Percentiles rank a stretch among this genome's conserved stretches.
phyloP scores from a whole-genome alignment of 148 eudicot species.

The Fagopyrum homotropicum region DNA sequence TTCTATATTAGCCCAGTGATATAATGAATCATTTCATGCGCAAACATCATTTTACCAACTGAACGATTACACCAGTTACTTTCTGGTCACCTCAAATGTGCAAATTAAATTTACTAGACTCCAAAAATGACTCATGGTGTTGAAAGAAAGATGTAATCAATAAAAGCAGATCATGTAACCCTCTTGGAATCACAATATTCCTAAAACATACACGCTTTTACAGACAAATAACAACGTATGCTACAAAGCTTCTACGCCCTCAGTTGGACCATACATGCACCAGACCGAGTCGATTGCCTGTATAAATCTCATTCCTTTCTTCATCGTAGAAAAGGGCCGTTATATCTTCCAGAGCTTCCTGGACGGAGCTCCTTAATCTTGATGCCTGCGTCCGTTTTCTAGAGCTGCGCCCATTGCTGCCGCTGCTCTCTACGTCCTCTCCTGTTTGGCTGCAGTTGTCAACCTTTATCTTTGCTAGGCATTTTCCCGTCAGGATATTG shows the following conservation, averaged over 20 bases:
- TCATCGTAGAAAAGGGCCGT: no score
- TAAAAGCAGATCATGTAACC: neutral
- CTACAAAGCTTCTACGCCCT: neutral
- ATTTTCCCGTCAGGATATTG: slow-evolving; percentile 86
- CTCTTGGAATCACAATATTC: neutral
- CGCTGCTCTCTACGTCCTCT: slow-evolving; percentile 20
- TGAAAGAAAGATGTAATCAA: no score
- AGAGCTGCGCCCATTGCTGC: slow-evolving; percentile 30
- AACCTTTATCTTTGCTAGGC: slow-evolving; percentile 78
- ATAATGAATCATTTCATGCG: no score
- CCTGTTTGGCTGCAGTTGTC: slow-evolving; percentile 33
- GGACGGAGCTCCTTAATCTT: slow-evolving; percentile 47
- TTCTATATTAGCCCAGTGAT: no score
- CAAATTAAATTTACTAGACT: no score
- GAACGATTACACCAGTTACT: no score
- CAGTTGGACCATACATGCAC: slow-evolving; percentile 93
- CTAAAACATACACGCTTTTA: neutral
- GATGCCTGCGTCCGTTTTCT: slow-evolving; percentile 41
- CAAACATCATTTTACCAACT: no score
- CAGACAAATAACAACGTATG: neutral
- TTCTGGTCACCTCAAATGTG: no score
- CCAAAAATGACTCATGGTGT: no score
- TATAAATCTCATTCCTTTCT: slow-evolving; percentile 78
- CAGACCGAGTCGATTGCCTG: slow-evolving; percentile 76
- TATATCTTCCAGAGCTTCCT: slow-evolving; percentile 51